Evolutionary conservation across 2,329 filamentous ascomycete genomes (phyloP), one percentile per base, ranked within the genome.

Genomic region (Ophiostoma pallidulum): DNA sequence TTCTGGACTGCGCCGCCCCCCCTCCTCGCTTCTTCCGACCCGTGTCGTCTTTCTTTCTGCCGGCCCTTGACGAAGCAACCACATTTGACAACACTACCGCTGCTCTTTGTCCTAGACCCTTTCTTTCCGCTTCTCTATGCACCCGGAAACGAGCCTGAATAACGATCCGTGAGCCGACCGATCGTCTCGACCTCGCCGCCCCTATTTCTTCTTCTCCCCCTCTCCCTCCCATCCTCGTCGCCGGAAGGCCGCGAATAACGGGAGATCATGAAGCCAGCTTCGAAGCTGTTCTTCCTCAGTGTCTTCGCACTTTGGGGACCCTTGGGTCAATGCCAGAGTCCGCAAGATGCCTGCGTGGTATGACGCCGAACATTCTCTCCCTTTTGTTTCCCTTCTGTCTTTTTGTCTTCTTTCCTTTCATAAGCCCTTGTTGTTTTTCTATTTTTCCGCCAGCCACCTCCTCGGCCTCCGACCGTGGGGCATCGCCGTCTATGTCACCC

Each of bases 271-370:
- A 74, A 66, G 60, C 64, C 73, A 56, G 74, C 73, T 33, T 67
- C 69, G 54, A 71, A 70, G 56, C 63, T 75, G 45, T 77, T 79
- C 57, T 78, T 71, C 58, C 68, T 79, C 52, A 70, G 71, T 28
- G 60, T 78, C 50, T 77, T 79, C 62, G 65, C 74, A 51, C 71
- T 78, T 50, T 78, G 71, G 73, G 67, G 66, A 31, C 59, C 68
- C 37, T 64, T 69, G 37, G 70, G 65, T 20, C 65, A 64, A 56
- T 78, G 75, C 60, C 61, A 67, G 54, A 62, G 56, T 48, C 57
- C 63, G 51, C 63, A 70, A 57, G 69, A 73, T 62, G 69, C 70
- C 56, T 79, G 75, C 58, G 66, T 70, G 63, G 75, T 78, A 74
- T 60, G 74, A 67, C 53, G 55, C 57, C 28, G 52, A 48, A 37